Conservation (phyloP, 192 early-diverging fungal genomes). For the Backusella sp. region DNA sequence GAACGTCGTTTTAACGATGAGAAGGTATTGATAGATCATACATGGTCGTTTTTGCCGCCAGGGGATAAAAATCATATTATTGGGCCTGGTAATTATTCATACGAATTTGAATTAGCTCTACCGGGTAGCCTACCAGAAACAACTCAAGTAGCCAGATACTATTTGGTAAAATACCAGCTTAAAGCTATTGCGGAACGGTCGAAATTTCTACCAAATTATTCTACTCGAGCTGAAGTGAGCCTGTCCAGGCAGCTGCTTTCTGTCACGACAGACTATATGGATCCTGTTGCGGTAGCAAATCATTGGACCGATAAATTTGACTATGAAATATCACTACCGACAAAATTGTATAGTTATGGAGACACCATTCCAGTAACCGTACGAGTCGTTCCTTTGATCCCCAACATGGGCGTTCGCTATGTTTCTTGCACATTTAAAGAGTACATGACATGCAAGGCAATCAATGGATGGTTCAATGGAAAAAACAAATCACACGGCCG, state of each 20-base stretch:
- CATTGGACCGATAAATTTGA: slow-evolving; percentile 50
- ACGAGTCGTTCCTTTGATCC: slow-evolving; percentile 38
- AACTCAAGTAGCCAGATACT: slow-evolving; percentile 41
- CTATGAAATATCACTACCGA: slow-evolving; percentile 52
- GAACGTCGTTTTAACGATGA: slow-evolving; percentile 20
- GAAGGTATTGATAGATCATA: slow-evolving; percentile 43
- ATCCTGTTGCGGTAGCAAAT: slow-evolving; percentile 47
- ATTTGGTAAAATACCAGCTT: slow-evolving; percentile 49
- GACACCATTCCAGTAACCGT: slow-evolving; percentile 48
- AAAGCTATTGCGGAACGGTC: slow-evolving; percentile 50
- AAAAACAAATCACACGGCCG: slow-evolving; percentile 8
- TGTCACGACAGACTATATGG: slow-evolving; percentile 37
- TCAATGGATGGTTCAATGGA: slow-evolving; percentile 4
- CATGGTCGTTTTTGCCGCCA: slow-evolving; percentile 49
- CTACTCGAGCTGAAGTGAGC: slow-evolving; percentile 29
- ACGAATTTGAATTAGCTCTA: slow-evolving; percentile 53
- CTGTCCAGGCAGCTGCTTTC: slow-evolving; percentile 44
- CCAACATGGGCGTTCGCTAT: slow-evolving; percentile 40
- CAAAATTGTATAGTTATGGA: slow-evolving; percentile 48
- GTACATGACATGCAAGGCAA: slow-evolving; percentile 45
- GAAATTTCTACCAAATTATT: slow-evolving; percentile 48
- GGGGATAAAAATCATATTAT: slow-evolving; percentile 26
- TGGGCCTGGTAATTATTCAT: slow-evolving; percentile 35
- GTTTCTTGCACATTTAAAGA: slow-evolving; percentile 53
- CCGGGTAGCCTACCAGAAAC: slow-evolving; percentile 60